Percentiles rank a stretch among this genome's conserved stretches.
Evolutionary conservation across 2,329 filamentous ascomycete species (phyloP).

Genomic region (Ophiosphaerella herpotricha): DNA sequence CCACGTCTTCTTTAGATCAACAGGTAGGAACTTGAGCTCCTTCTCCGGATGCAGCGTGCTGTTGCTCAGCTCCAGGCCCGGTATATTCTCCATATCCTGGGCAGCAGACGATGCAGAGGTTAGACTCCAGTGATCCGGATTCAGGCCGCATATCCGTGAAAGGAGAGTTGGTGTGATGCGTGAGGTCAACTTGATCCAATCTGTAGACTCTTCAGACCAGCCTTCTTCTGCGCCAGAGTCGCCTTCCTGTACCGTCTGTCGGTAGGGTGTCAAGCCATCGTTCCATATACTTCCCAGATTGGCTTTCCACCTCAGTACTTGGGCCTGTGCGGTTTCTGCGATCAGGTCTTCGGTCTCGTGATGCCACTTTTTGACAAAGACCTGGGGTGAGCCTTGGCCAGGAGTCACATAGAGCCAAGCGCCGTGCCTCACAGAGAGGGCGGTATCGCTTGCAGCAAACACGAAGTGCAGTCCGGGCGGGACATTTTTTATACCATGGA

Average conservation of each 20-base stretch:
- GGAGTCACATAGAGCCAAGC: slow-evolving; percentile 62
- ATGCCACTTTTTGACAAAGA: slow-evolving; percentile 64
- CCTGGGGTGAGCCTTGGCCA: slow-evolving; percentile 40
- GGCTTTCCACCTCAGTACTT: slow-evolving; percentile 56
- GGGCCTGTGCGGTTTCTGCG: slow-evolving; percentile 48
- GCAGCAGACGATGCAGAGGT: slow-evolving; percentile 62
- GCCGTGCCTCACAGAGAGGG: slow-evolving; percentile 64
- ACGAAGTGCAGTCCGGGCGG: slow-evolving; percentile 65
- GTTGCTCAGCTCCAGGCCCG: slow-evolving; percentile 54
- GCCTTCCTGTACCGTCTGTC: slow-evolving; percentile 46
- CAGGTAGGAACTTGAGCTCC: slow-evolving; percentile 59
- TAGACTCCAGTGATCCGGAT: slow-evolving; percentile 58
- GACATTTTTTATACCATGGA: slow-evolving; percentile 64
- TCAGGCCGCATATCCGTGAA: slow-evolving; percentile 54
- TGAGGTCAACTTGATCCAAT: slow-evolving; percentile 60
- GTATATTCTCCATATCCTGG: slow-evolving; percentile 63
- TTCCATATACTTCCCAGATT: slow-evolving; percentile 63
- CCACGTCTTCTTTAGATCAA: slow-evolving; percentile 68
- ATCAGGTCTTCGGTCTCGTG: slow-evolving; percentile 52
- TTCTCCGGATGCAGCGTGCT: slow-evolving; percentile 40
- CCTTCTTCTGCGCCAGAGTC: slow-evolving; percentile 36
- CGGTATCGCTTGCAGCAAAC: slow-evolving; percentile 63
- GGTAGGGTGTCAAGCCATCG: slow-evolving; percentile 55
- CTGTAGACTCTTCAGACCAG: slow-evolving; percentile 50
- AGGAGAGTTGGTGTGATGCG: slow-evolving; percentile 56